phyloP scores from a whole-genome alignment of 345 rosid genomes.

The Syzygium grande region DNA sequence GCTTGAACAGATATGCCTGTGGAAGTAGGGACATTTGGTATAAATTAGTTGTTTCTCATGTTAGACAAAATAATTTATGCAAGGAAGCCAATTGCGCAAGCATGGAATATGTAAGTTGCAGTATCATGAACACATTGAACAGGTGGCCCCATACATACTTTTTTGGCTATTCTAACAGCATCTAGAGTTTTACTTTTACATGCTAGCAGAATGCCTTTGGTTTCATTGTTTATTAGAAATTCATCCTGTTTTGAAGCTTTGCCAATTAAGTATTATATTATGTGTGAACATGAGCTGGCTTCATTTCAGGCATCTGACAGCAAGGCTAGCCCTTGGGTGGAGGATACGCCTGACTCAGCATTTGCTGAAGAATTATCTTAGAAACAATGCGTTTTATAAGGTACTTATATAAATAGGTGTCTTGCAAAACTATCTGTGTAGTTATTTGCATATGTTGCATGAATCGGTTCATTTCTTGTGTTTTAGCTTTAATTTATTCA shows the following conservation, averaged over 20 bases:
- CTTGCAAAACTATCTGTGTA: background rate
- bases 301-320: constrained; percentile 66
- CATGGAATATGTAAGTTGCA: background rate
- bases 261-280: background rate
- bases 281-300: background rate
- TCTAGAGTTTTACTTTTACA: background rate
- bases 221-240: background rate
- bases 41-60: background rate
- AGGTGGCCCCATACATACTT: background rate
- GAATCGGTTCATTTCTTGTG: background rate
- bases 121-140: background rate
- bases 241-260: background rate
- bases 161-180: background rate
- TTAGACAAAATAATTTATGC: background rate
- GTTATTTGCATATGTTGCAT: background rate
- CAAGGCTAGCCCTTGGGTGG: constrained; percentile 91
- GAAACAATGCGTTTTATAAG: constrained; percentile 95
- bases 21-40: background rate
- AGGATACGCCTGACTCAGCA: constrained; percentile 89
- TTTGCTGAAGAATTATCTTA: constrained; percentile 76
- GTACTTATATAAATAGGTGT: constrained; percentile 20
- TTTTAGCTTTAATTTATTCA: background rate
- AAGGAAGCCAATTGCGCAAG: background rate
- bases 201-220: background rate
- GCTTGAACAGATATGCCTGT: background rate